These are phyloP conservation scores for Blastobotrys terrestris DNA, from an alignment of 805 yeast species.

Conservation along the genomic window DNA sequence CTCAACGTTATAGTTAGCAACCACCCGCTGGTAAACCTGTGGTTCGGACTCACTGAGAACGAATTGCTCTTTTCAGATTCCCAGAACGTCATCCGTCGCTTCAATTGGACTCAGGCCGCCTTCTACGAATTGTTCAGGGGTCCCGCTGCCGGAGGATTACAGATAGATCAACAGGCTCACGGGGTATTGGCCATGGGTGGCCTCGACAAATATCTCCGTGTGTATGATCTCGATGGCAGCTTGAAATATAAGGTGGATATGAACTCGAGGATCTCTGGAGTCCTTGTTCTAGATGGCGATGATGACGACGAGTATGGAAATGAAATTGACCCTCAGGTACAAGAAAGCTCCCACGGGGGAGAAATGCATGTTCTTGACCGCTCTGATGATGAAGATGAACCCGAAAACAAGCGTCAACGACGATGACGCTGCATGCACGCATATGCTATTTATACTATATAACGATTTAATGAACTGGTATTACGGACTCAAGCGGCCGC, in stretches of 20 bases:
- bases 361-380: not conserved
- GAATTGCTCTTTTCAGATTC: slow-evolving; percentile 13
- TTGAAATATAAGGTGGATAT: slow-evolving; percentile 7
- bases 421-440: not conserved
- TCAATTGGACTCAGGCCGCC: slow-evolving; percentile 1
- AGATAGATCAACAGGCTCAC: not conserved
- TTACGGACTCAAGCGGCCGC: no score
- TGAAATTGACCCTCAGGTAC: not conserved
- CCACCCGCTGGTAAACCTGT: slow-evolving; percentile 17
- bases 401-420: not conserved
- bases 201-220: slow-evolving; percentile 9
- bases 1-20: slow-evolving; percentile 10
- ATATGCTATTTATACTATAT: no score
- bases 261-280: slow-evolving; percentile 7
- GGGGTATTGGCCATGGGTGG: slow-evolving; percentile 11
- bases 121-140: not conserved
- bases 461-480: not conserved
- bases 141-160: slow-evolving; percentile 3
- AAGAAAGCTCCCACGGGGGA: not conserved
- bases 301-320: not conserved
- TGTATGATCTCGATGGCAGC: slow-evolving; percentile 12
- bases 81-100: slow-evolving; percentile 9
- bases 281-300: slow-evolving; percentile 7
- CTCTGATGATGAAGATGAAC: not conserved
- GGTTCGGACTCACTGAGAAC: slow-evolving; percentile 1